These are phyloP conservation scores for Fusarium graminum DNA, from an alignment of 2,329 filamentous ascomycete genomes.

Conservation along the genomic window DNA sequence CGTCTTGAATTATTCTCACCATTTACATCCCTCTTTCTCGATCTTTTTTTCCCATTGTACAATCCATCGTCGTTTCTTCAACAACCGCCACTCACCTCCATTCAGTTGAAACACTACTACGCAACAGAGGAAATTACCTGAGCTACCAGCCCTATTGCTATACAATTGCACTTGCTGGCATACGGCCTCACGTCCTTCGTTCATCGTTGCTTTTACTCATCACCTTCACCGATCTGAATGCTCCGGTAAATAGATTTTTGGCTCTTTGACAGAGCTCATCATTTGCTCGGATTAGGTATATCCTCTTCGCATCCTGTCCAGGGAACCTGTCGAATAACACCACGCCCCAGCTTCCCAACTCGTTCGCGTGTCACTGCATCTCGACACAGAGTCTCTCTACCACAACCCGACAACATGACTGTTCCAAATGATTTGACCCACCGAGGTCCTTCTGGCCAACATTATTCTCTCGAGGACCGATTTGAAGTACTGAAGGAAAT, in stretches of 20 bases:
- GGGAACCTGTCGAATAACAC: constrained; percentile 39
- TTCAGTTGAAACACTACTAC: constrained; percentile 17
- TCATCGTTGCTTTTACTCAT: constrained; percentile 27
- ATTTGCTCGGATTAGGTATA: constrained; percentile 47
- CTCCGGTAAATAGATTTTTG: constrained; percentile 50
- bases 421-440: constrained; percentile 80
- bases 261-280: constrained; percentile 56
- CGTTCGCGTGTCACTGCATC: constrained; percentile 34
- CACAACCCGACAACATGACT: constrained; percentile 71
- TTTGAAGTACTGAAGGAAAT: constrained; percentile 99
- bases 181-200: constrained; percentile 25
- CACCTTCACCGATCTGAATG: constrained; percentile 52
- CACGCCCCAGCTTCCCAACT: constrained; percentile 38
- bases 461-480: constrained; percentile 85
- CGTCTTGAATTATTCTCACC: constrained; percentile 40
- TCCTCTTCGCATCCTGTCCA: constrained; percentile 37
- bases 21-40: constrained; percentile 40
- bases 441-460: constrained; percentile 71
- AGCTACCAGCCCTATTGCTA: constrained; percentile 14
- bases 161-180: constrained; percentile 34
- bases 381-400: constrained; percentile 39
- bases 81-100: constrained; percentile 17
- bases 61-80: constrained; percentile 25
- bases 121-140: constrained; percentile 13
- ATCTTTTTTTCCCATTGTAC: constrained; percentile 20